These are phyloP conservation scores for Calonectria pseudoreteaudii DNA, from an alignment of 2,329 filamentous ascomycete genomes.

Conservation along the genomic window DNA sequence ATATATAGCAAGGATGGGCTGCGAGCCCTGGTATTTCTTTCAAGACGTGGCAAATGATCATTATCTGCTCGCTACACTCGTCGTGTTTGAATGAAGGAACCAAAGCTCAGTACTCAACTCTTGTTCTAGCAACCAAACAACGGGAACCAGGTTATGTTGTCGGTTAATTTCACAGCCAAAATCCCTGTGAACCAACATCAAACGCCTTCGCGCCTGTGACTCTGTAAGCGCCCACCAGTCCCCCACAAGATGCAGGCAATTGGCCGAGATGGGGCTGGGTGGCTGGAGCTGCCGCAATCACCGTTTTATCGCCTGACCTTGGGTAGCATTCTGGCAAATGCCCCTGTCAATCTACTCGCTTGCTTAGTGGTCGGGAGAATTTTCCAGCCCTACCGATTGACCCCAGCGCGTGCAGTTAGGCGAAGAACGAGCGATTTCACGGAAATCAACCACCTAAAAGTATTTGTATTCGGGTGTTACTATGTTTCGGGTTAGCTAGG, in stretches of 20 bases:
- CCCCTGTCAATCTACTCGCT: background rate
- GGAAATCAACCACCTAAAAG: background rate
- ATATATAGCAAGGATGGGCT: background rate
- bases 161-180: background rate
- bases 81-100: background rate
- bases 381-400: background rate
- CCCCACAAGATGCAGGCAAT: background rate
- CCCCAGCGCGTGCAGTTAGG: background rate
- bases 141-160: background rate
- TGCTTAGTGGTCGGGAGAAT: background rate
- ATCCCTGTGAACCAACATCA: background rate
- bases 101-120: background rate
- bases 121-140: background rate
- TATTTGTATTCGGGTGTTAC: background rate
- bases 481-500: background rate
- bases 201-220: background rate
- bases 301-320: background rate
- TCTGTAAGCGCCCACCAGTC: background rate
- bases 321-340: background rate
- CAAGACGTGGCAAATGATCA: background rate
- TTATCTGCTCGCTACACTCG: background rate
- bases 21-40: background rate
- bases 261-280: background rate
- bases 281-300: background rate
- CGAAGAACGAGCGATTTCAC: background rate